phyloP scores from a whole-genome alignment of 108 stramenopile genomes.

The Poteriospumella lacustris region DNA sequence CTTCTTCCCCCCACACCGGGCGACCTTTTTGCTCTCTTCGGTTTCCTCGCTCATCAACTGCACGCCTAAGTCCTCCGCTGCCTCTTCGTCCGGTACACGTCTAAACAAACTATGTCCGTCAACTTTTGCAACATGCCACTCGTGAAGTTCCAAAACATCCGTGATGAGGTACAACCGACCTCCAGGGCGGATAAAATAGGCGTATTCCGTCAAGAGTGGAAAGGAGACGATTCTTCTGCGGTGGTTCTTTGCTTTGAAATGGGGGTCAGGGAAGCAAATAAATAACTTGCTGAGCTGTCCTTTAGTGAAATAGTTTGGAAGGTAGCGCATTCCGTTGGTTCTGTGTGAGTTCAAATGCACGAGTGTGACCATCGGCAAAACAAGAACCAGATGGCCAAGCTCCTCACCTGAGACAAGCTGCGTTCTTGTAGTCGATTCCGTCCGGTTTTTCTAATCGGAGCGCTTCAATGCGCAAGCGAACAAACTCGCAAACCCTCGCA shows the following conservation, averaged over 20 bases:
- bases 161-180: constrained; percentile 85
- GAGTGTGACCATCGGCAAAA: neutral
- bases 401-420: constrained; percentile 34
- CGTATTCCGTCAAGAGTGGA: constrained; percentile 81
- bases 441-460: constrained; percentile 67
- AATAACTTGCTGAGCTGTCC: constrained; percentile 72
- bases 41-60: constrained; percentile 76
- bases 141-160: constrained; percentile 87
- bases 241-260: constrained; percentile 97
- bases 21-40: constrained; percentile 95
- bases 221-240: constrained; percentile 75
- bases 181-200: constrained; percentile 66
- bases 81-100: constrained; percentile 56
- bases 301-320: constrained; percentile 40
- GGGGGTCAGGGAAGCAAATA: constrained; percentile 96
- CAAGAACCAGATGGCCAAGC: neutral
- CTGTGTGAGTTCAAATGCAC: constrained; percentile 28
- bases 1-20: constrained; percentile 59
- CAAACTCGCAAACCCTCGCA: constrained; percentile 72
- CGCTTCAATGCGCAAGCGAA: constrained; percentile 79
- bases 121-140: constrained; percentile 84
- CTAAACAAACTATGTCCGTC: constrained; percentile 73
- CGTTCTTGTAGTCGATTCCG: constrained; percentile 74
- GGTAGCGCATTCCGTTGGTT: constrained; percentile 78
- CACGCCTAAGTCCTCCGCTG: constrained; percentile 76